phyloP scores from a whole-genome alignment of 768 basidiomycete genomes.

The Paxillus involutus region DNA sequence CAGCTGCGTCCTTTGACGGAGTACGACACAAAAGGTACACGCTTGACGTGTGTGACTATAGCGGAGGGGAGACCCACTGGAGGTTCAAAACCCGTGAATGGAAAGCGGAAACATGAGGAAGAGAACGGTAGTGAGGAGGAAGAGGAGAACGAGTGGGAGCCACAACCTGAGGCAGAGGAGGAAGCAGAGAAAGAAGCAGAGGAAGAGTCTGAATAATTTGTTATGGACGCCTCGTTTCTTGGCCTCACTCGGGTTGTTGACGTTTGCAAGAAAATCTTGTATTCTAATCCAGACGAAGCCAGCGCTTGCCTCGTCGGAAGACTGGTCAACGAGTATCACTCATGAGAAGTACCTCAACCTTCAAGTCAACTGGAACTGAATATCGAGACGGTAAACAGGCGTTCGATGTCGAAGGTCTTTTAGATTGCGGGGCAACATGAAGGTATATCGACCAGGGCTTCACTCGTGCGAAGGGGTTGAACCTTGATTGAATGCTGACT shows the following conservation, averaged over 20 bases:
- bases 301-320: too few relatives aligned
- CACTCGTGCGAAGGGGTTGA: too few relatives aligned
- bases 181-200: conserved; percentile 14
- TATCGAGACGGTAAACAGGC: background rate
- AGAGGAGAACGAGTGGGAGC: conserved; percentile 31
- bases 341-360: too few relatives aligned
- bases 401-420: background rate
- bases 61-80: conserved; percentile 47
- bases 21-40: conserved; percentile 85
- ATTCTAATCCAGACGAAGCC: too few relatives aligned
- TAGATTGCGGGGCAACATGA: conserved; percentile 6
- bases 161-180: conserved; percentile 9
- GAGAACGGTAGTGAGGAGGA: conserved; percentile 36
- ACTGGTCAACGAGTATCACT: too few relatives aligned
- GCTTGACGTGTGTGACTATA: conserved; percentile 73
- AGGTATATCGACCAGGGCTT: background rate
- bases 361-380: too few relatives aligned
- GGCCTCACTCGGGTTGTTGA: too few relatives aligned
- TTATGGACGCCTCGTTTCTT: too few relatives aligned
- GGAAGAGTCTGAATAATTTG: conserved; percentile 25
- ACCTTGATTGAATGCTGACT: too few relatives aligned
- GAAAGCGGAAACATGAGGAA: conserved; percentile 38
- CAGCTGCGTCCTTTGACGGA: conserved; percentile 56
- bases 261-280: too few relatives aligned
- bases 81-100: conserved; percentile 14